Conservation (phyloP, 352 stramenopile genomes). For the Globisporangium carolinianum region DNA sequence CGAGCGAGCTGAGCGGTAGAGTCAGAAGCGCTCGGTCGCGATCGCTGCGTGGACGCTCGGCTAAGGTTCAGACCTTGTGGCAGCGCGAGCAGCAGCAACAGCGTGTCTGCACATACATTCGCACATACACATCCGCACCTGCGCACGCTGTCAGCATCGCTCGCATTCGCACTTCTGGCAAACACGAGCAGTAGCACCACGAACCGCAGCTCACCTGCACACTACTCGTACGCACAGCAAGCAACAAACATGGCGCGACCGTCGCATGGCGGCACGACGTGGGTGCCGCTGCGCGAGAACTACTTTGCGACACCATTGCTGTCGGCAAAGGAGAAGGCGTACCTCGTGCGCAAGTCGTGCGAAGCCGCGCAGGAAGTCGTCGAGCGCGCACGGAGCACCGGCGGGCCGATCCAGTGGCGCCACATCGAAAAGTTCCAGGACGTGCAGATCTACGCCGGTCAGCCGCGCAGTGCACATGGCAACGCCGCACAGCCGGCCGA, state of each 20-base stretch:
- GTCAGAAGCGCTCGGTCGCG: too few species aligned
- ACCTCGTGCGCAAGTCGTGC: slow-evolving; percentile 77
- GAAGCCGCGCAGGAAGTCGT: slow-evolving; percentile 75
- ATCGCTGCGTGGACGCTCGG: too few species aligned
- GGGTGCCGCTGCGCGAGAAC: slow-evolving; percentile 70
- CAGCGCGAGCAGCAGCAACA: too few species aligned
- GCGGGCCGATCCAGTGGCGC: slow-evolving; percentile 63
- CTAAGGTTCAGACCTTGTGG: too few species aligned
- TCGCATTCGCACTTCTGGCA: too few species aligned
- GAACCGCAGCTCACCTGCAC: too few species aligned
- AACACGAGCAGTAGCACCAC: too few species aligned
- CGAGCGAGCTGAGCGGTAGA: too few species aligned
- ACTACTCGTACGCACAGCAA: too few species aligned
- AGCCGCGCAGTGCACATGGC: slow-evolving; percentile 26
- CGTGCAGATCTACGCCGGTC: slow-evolving; percentile 71
- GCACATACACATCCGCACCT: too few species aligned
- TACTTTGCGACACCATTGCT: slow-evolving; percentile 69
- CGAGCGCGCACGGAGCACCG: slow-evolving; percentile 49
- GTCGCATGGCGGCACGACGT: slow-evolving; percentile 28
- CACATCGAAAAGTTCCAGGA: slow-evolving; percentile 72
- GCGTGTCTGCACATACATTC: too few species aligned
- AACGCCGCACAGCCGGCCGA: slow-evolving; percentile 18
- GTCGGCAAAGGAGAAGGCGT: slow-evolving; percentile 54
- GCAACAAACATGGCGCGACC: background rate
- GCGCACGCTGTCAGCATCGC: too few species aligned